A percentile compares a stretch with the other conserved stretches of the same genome.
These are phyloP conservation scores for Stagonosporopsis cucurbitacearum DNA, from an alignment of 2,329 filamentous ascomycete genomes.

Conservation along the genomic window DNA sequence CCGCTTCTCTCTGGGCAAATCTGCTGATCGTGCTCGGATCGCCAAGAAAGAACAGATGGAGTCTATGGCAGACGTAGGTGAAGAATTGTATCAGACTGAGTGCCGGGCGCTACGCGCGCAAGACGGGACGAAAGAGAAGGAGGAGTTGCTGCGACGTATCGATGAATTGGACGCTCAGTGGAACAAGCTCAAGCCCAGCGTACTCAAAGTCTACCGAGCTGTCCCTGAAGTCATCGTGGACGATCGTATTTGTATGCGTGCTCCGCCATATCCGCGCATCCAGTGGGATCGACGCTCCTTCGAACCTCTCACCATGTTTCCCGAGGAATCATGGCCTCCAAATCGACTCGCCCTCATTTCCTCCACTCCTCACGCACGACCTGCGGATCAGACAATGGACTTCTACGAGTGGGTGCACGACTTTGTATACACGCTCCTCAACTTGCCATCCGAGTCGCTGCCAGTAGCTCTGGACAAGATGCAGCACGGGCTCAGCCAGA, in stretches of 20 bases:
- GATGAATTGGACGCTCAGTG: conserved; percentile 43
- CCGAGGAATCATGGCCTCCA: conserved; percentile 72
- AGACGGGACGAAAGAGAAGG: conserved; percentile 30
- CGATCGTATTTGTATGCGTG: conserved; percentile 37
- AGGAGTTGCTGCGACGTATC: conserved; percentile 41
- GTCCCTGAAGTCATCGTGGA: conserved; percentile 28
- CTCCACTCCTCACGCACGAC: conserved; percentile 63
- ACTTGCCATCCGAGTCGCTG: conserved; percentile 12
- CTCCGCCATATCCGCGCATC: conserved; percentile 28
- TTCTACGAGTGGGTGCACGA: conserved; percentile 39
- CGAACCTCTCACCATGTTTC: conserved; percentile 68
- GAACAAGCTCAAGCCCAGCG: conserved; percentile 1
- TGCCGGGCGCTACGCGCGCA: conserved; percentile 29
- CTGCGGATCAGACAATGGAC: conserved; percentile 17
- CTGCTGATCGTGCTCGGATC: not conserved
- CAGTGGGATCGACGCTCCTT: conserved; percentile 72
- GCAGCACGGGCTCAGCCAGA: conserved; percentile 37
- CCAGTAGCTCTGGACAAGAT: conserved; percentile 34
- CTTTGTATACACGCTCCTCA: conserved; percentile 32
- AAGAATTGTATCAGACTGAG: conserved; percentile 40
- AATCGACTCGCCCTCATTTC: conserved; percentile 67
- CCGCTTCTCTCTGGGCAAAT: conserved; percentile 2
- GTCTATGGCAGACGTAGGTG: conserved; percentile 30
- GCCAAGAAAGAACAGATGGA: conserved; percentile 22
- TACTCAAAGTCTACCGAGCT: conserved; percentile 11